Evolutionary conservation across 768 basidiomycete species (phyloP), one percentile per base, ranked within the genome.

Genomic region (Tulasnella sp.): DNA sequence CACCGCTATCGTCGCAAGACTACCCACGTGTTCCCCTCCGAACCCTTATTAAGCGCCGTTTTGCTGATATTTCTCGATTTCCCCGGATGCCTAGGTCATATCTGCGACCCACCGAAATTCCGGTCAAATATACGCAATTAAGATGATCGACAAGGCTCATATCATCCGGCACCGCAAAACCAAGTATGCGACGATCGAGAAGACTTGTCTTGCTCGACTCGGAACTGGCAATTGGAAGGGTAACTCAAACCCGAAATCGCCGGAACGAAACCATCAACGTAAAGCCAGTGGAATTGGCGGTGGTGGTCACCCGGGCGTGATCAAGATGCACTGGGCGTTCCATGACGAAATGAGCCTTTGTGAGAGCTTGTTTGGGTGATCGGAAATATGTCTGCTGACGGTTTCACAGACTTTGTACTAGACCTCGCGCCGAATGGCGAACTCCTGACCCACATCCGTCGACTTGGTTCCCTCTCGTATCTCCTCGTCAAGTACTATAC

Each of bases 321-420:
- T 93, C 8, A 79, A 80, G 48, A 71, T 93, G 27, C 82, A 83
- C 62, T 88, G 81, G 71, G 82, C 87, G 1, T 92, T 93, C 64
- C 88, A 91, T 62, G 90, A 93, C 65, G 77, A 82, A 19, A 81
- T 78, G 74, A 82, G 83, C 62, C 71, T 94, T 37, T 94, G 89
- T 91, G 68, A 68, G 86, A 77, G 52, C 19, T 42, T 21, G 25
- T 40, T 15, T 17, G 8, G 23, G 48, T 6, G 32, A 57, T n/a
- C 32, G 19, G 36, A 39, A 25, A 8, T 19, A 2, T 2, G 17
- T 49, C 7, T 35, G 6, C 48, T 49, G 21, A 6, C n/a, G 4
- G 21, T 0, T 9, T 1, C 6, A 11, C 53, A 71, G 70, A 73
- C 60, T 74, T 73, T 59, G 73, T 73, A 0, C 65, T 73, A 29